Conservation (phyloP, 169 alveolate genomes). For the Cryptosporidium viatorum region DNA sequence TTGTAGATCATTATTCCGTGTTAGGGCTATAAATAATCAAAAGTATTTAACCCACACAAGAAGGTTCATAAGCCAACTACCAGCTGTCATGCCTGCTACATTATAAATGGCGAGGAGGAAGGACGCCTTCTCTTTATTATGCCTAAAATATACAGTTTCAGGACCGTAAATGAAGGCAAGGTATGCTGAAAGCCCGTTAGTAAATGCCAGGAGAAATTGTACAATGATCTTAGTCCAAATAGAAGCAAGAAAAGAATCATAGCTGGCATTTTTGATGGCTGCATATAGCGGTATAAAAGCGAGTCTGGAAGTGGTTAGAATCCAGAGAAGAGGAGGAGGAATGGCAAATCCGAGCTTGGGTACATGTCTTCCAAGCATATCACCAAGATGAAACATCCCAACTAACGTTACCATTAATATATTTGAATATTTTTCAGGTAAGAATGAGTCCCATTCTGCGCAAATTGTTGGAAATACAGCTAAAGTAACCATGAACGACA, state of each 20-base stretch:
- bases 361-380: conserved; percentile 63
- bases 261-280: conserved; percentile 24
- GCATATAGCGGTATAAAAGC: conserved; percentile 67
- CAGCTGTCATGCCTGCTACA: conserved; percentile 75
- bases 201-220: conserved; percentile 58
- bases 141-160: conserved; percentile 57
- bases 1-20: neutral
- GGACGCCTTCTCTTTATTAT: conserved; percentile 68
- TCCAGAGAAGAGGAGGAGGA: conserved; percentile 73
- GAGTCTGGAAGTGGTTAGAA: conserved; percentile 62
- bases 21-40: neutral
- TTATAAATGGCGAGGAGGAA: conserved; percentile 59
- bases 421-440: conserved; percentile 52
- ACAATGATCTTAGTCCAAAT: conserved; percentile 33
- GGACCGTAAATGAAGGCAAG: conserved; percentile 74
- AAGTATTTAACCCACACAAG: conserved; percentile 67
- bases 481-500: conserved; percentile 65
- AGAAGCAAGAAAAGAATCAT: conserved; percentile 29
- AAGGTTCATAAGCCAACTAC: conserved; percentile 72
- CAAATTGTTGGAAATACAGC: conserved; percentile 69
- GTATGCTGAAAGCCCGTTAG: conserved; percentile 64
- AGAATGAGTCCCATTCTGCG: conserved; percentile 42
- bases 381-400: conserved; percentile 73
- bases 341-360: conserved; percentile 44
- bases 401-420: conserved; percentile 25